Percentiles rank a stretch among this genome's conserved stretches.
Evolutionary conservation across 2,329 filamentous ascomycete species (phyloP).

Genomic region (Graphilbum ipis-grandicollis): DNA sequence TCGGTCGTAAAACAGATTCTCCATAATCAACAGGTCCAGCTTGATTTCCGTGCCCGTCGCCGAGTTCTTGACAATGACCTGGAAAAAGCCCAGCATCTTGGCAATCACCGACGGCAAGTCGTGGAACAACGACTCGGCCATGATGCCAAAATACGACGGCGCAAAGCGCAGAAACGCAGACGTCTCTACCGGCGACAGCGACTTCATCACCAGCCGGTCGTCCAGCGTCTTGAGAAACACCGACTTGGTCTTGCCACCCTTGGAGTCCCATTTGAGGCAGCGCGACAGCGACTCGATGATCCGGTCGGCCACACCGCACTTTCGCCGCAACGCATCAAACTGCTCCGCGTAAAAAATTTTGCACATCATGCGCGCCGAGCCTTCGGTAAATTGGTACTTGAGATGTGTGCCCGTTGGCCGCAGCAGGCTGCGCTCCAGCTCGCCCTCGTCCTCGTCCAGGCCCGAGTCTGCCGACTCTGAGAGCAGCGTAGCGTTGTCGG

Average conservation of each 20-base stretch:
- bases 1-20: slow-evolving; percentile 95
- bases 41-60: slow-evolving; percentile 84
- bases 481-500: slow-evolving; percentile 4
- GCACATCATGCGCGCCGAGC: slow-evolving; percentile 86
- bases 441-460: slow-evolving; percentile 38
- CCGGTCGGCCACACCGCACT: slow-evolving; percentile 82
- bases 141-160: slow-evolving; percentile 92
- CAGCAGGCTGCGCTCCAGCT: slow-evolving; percentile 71
- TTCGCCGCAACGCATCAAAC: slow-evolving; percentile 83
- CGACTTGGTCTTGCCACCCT: slow-evolving; percentile 94
- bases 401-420: slow-evolving; percentile 80
- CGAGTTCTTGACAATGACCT: slow-evolving; percentile 92
- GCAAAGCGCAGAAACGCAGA: slow-evolving; percentile 90
- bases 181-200: slow-evolving; percentile 77
- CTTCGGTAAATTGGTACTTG: slow-evolving; percentile 89
- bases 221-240: slow-evolving; percentile 94
- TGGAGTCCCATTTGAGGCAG: slow-evolving; percentile 95
- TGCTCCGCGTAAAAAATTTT: slow-evolving; percentile 98
- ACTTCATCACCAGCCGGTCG: slow-evolving; percentile 85
- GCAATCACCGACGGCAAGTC: slow-evolving; percentile 91
- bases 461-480: neutral
- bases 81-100: slow-evolving; percentile 98
- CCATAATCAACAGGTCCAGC: slow-evolving; percentile 86
- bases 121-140: slow-evolving; percentile 90
- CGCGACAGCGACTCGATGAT: slow-evolving; percentile 90